Evolutionary conservation across 805 yeast species (phyloP).

Genomic region (Saccharomyces mikatae): DNA sequence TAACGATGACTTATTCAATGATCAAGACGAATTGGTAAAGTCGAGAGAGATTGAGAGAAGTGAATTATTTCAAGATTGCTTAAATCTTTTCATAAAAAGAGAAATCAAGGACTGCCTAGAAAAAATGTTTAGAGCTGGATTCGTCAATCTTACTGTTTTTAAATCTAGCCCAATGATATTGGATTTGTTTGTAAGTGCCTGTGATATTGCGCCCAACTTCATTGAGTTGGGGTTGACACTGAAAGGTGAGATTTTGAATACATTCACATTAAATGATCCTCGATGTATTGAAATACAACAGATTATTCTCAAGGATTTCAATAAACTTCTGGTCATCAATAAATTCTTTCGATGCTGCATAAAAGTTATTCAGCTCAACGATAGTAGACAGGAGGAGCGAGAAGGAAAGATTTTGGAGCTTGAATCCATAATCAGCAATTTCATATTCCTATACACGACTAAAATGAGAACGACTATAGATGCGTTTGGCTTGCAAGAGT

Average conservation of each 20-base stretch:
- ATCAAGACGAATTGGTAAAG: not conserved
- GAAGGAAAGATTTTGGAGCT: slow-evolving; percentile 1
- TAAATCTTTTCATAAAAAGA: slow-evolving; percentile 17
- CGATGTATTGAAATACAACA: not conserved
- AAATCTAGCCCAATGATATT: slow-evolving; percentile 3
- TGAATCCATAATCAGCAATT: slow-evolving; percentile 2
- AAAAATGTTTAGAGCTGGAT: slow-evolving; percentile 11
- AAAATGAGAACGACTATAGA: not conserved
- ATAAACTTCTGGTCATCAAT: slow-evolving; percentile 3
- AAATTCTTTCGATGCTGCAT: slow-evolving; percentile 10
- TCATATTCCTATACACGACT: not conserved
- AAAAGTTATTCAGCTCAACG: slow-evolving; percentile 3
- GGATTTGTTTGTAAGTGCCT: slow-evolving; percentile 15
- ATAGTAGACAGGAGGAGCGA: not conserved
- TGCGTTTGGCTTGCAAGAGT: not conserved
- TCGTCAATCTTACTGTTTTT: slow-evolving; percentile 7
- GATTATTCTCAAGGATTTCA: not conserved
- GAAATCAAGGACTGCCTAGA: slow-evolving; percentile 16
- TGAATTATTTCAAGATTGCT: slow-evolving; percentile 13
- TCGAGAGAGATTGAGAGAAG: not conserved
- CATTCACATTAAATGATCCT: slow-evolving; percentile 4
- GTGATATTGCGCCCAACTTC: slow-evolving; percentile 7
- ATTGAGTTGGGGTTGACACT: slow-evolving; percentile 10
- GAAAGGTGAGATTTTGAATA: slow-evolving; percentile 1
- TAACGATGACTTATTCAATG: not conserved